phyloP scores from a whole-genome alignment of 2,329 filamentous ascomycete genomes.

The Diaporthe longicolla region DNA sequence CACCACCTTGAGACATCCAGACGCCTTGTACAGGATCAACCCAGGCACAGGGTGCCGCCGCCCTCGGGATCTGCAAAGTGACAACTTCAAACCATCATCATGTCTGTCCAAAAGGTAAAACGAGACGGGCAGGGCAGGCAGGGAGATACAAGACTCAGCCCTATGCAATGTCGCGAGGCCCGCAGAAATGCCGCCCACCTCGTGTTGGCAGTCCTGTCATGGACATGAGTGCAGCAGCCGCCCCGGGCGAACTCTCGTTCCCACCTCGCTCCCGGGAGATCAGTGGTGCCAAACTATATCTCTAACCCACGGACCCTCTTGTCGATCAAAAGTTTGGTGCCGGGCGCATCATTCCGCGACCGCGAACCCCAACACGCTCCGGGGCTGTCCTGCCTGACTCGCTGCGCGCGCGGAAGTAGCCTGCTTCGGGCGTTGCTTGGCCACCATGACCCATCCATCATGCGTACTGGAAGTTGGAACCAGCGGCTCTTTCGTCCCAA shows the following conservation, averaged over 20 bases:
- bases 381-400: too few species aligned
- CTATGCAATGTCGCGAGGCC: not conserved
- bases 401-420: constrained; percentile 17
- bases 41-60: constrained; percentile 15
- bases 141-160: not conserved
- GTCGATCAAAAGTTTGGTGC: constrained; percentile 1
- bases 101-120: constrained; percentile 1
- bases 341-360: not conserved
- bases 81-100: constrained; percentile 9
- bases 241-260: not conserved
- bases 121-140: not conserved
- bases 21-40: not conserved
- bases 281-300: constrained; percentile 28
- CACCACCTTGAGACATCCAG: too few species aligned
- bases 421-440: constrained; percentile 6
- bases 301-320: constrained; percentile 24
- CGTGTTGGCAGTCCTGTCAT: not conserved
- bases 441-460: constrained; percentile 24
- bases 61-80: constrained; percentile 10
- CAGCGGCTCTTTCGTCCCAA: constrained; percentile 21
- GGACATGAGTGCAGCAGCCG: not conserved
- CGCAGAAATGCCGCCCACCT: not conserved
- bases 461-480: not conserved
- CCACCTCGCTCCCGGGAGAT: constrained; percentile 23
- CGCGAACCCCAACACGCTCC: not conserved